Evolutionary conservation across 768 basidiomycete species (phyloP), one percentile per base, ranked within the genome.

Genomic region (Rhizopogon sp.): DNA sequence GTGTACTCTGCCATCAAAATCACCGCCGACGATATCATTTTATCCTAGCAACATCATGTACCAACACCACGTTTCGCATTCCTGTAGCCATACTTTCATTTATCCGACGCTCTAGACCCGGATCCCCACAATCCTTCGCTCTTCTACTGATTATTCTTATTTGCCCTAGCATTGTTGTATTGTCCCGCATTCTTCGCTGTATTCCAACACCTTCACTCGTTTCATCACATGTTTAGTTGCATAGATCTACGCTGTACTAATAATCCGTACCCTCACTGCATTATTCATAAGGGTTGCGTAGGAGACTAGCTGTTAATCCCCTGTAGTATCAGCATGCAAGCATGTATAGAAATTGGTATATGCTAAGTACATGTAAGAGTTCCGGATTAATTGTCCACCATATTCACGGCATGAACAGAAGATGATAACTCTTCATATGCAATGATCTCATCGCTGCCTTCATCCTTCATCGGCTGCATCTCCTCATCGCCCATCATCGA

Each of bases 1-100:
- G 76, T 84, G 7, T 83, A 76, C 60, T 67, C 76, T 41, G 81
- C 81, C 14, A 65, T 73, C 52, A 84, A 84, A 63, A 55, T 60
- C 25, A 61, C 70, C 37, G 64, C 65, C 43, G 69, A 70, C 42
- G 57, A 59, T 14, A 65, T 44, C 45, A 54, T 64, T 52, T 67
- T 53, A 25, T 17, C 47, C 20, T 52, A 41, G n/a, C 11, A 13
- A 16, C 33, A 13, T 16, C 14, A 31, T 29, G 25, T 28, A 33
- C 35, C 28, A 9, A 40, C 25, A 16, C 22, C 33, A 28, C 13
- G 5, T 28, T 31, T 49, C 37, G 40, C 51, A 29, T 54, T 53
- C 10, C 22, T 6, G 22, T 29, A 54, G n/a, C 35, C 41, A 33
- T 43, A 50, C 43, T 41, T 39, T 6, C 20, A 37, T 2, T 22